A percentile compares a stretch with the other conserved stretches of the same genome.
These are phyloP conservation scores for Batrachochytrium dendrobatidis DNA, from an alignment of 371 early-diverging fungal genomes.

Conservation along the genomic window DNA sequence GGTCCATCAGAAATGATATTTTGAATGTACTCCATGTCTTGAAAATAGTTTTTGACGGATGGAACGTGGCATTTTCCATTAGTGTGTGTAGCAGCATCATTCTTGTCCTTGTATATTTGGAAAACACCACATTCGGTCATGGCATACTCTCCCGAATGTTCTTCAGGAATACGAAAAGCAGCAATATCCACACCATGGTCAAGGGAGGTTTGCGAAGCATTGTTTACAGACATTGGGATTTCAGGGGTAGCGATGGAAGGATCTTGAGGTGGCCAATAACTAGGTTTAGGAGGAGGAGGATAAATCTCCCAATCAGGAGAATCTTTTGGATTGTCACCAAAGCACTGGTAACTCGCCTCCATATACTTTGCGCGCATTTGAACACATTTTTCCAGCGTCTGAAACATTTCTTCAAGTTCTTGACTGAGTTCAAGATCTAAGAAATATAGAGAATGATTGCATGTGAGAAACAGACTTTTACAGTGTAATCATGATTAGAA, in stretches of 20 bases:
- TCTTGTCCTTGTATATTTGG: conserved; percentile 18
- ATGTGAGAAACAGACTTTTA: too few relatives aligned
- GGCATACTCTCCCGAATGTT: conserved; percentile 23
- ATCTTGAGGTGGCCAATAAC: conserved; percentile 48
- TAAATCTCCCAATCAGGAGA: conserved; percentile 74
- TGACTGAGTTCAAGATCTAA: conserved; percentile 33
- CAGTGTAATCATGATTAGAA: too few relatives aligned
- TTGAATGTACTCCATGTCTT: conserved; percentile 82
- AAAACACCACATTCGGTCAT: background rate
- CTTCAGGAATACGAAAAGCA: conserved; percentile 56
- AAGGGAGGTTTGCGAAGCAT: background rate
- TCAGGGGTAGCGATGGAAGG: too few relatives aligned
- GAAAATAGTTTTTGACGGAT: conserved; percentile 77
- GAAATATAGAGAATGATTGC: background rate
- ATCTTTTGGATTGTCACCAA: conserved; percentile 83
- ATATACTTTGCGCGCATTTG: conserved; percentile 85
- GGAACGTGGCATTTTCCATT: conserved; percentile 55
- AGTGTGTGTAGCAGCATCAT: background rate
- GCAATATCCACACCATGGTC: conserved; percentile 51
- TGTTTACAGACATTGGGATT: background rate
- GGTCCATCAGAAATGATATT: conserved; percentile 88
- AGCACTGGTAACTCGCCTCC: conserved; percentile 54
- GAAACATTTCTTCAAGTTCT: conserved; percentile 37
- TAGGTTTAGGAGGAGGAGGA: conserved; percentile 77
- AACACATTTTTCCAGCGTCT: conserved; percentile 58